phyloP scores from a whole-genome alignment of 768 basidiomycete genomes.

The Clitopilus passeckerianus region DNA sequence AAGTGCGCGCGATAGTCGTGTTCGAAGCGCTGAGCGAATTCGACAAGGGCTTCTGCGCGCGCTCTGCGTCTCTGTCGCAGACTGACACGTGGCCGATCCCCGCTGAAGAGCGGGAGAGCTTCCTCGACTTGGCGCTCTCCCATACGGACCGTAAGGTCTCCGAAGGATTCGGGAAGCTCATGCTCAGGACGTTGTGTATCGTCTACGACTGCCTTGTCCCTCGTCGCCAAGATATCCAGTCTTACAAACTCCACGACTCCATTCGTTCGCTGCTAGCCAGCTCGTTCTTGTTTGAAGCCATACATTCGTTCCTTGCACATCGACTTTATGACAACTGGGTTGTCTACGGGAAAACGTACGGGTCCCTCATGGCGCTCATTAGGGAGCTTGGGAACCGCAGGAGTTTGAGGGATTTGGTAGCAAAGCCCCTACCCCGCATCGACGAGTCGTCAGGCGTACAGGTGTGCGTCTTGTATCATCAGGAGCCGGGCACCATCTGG shows the following conservation, averaged over 20 bases:
- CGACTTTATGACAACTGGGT: constrained; percentile 5
- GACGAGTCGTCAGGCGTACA: constrained; percentile 5
- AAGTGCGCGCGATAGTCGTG: constrained; percentile 9
- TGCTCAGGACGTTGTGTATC: constrained; percentile 5
- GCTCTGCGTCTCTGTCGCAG: background rate
- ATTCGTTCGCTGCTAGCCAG: background rate
- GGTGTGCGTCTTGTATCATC: constrained; percentile 3
- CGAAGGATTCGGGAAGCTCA: background rate
- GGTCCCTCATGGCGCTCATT: background rate
- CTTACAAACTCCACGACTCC: background rate
- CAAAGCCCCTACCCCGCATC: background rate
- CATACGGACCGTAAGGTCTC: background rate
- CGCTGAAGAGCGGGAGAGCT: background rate
- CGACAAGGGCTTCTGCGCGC: constrained; percentile 4
- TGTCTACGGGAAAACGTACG: constrained; percentile 3
- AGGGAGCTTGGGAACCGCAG: background rate
- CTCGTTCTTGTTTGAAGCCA: background rate
- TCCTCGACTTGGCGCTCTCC: constrained; percentile 3
- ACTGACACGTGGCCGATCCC: constrained; percentile 1
- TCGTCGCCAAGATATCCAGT: constrained; percentile 1
- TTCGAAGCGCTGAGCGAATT: constrained; percentile 8
- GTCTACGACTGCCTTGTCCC: constrained; percentile 5
- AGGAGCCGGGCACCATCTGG: background rate
- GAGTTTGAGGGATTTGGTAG: background rate
- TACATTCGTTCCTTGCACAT: background rate